These are phyloP conservation scores for Obba rivulosa DNA, from an alignment of 768 basidiomycete genomes.

Conservation along the genomic window DNA sequence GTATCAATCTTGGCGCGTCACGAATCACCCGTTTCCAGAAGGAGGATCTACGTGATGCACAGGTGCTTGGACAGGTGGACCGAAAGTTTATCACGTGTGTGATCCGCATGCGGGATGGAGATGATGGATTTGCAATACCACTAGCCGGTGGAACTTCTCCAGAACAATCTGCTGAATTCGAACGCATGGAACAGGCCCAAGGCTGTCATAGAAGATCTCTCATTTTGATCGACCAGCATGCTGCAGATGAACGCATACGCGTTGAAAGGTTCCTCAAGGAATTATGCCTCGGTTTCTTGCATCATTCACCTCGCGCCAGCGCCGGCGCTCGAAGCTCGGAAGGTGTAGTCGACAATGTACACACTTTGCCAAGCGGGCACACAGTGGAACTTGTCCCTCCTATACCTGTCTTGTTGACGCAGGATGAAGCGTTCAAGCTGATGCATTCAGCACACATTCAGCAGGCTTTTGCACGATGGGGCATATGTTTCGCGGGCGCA, in stretches of 20 bases:
- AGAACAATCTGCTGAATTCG: constrained; percentile 11
- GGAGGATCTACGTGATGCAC: constrained; percentile 49
- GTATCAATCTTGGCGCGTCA: constrained; percentile 3
- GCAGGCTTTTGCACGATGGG: constrained; percentile 61
- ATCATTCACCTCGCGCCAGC: constrained; percentile 22
- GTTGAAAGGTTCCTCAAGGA: constrained; percentile 79
- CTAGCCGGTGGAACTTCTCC: too few species aligned
- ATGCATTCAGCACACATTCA: constrained; percentile 34
- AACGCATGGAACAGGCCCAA: constrained; percentile 4
- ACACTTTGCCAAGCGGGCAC: constrained; percentile 20
- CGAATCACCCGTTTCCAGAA: constrained; percentile 33
- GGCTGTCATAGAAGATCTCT: constrained; percentile 33
- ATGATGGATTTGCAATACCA: too few species aligned
- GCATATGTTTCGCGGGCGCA: constrained; percentile 48
- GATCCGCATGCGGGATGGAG: constrained; percentile 15
- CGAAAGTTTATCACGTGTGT: constrained; percentile 84
- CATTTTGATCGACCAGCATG: constrained; percentile 92
- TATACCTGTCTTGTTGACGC: constrained; percentile 59
- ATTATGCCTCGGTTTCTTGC: constrained; percentile 66
- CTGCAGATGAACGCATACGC: constrained; percentile 93
- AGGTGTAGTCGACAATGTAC: constrained; percentile 8
- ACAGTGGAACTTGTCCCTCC: constrained; percentile 46
- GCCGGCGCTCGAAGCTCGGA: constrained; percentile 11
- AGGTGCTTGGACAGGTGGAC: constrained; percentile 82
- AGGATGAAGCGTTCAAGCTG: constrained; percentile 53